A percentile compares a stretch with the other conserved stretches of the same genome.
These are phyloP conservation scores for Apophysomyces trapeziformis DNA, from an alignment of 371 early-diverging fungal species.

Conservation along the genomic window DNA sequence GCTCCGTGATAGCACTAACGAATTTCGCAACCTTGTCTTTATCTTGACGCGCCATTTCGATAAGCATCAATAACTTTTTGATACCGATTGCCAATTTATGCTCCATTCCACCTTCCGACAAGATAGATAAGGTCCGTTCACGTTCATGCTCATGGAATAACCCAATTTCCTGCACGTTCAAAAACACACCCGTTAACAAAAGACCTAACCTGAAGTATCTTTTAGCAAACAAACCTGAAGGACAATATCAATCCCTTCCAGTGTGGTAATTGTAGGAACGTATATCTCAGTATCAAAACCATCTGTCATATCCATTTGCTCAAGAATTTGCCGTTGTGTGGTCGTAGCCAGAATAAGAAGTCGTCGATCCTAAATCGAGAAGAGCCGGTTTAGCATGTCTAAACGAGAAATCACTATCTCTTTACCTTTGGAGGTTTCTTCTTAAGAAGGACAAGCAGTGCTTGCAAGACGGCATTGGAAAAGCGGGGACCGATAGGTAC, in stretches of 20 bases:
- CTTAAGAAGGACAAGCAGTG: conserved; percentile 90
- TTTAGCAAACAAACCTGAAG: conserved; percentile 45
- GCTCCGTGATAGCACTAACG: conserved; percentile 53
- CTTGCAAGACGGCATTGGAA: conserved; percentile 96
- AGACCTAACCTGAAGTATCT: neutral
- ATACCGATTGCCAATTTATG: conserved; percentile 80
- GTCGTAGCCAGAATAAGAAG: conserved; percentile 91
- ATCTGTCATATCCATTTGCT: conserved; percentile 87
- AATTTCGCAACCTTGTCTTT: conserved; percentile 65
- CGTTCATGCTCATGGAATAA: conserved; percentile 69
- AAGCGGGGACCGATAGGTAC: conserved; percentile 99
- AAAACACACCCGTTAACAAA: neutral
- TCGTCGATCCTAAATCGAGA: conserved; percentile 55
- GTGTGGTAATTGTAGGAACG: conserved; percentile 72
- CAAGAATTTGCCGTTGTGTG: conserved; percentile 75
- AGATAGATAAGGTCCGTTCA: conserved; percentile 51
- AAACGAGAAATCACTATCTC: neutral
- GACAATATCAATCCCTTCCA: conserved; percentile 72
- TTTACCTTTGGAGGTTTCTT: conserved; percentile 87
- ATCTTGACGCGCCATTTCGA: conserved; percentile 91
- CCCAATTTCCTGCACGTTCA: conserved; percentile 44
- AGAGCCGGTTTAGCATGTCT: neutral
- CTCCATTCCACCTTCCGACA: conserved; percentile 61
- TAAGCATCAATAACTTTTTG: conserved; percentile 88
- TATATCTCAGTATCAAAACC: conserved; percentile 87